Conservation (phyloP, 257 asterid species). For the Plantago elongata region DNA sequence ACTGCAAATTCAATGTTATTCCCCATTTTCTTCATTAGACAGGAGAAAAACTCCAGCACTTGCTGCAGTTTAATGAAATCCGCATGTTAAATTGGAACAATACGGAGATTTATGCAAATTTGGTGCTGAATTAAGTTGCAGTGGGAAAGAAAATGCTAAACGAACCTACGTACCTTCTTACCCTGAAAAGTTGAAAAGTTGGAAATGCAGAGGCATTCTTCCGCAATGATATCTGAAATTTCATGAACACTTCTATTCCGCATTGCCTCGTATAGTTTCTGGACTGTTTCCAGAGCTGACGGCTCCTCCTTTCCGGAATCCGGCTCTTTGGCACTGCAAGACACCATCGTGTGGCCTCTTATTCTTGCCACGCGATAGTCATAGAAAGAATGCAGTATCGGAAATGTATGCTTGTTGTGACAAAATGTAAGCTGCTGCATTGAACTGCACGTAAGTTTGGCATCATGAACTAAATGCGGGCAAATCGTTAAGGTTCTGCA, state of each 20-base stretch:
- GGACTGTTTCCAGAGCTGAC: conserved; percentile 56
- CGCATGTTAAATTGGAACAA: no score
- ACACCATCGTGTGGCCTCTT: conserved; percentile 16
- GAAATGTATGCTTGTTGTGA: conserved; percentile 8
- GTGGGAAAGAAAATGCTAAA: neutral
- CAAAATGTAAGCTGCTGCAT: neutral
- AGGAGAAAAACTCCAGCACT: conserved; percentile 56
- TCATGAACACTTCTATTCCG: conserved; percentile 36
- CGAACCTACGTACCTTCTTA: conserved; percentile 45
- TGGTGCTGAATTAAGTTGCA: neutral
- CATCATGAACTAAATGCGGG: neutral
- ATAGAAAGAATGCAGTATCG: conserved; percentile 2
- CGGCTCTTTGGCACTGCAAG: conserved; percentile 19
- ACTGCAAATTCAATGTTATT: conserved; percentile 49
- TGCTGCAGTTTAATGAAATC: conserved; percentile 35
- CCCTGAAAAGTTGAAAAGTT: conserved; percentile 49
- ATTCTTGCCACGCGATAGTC: conserved; percentile 16
- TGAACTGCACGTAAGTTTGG: conserved; percentile 6
- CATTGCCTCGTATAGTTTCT: conserved; percentile 54
- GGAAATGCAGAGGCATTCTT: conserved; percentile 62
- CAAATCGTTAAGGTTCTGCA: no score
- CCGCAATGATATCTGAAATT: conserved; percentile 57
- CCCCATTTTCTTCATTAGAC: conserved; percentile 42
- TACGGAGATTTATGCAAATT: no score
- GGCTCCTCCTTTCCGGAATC: conserved; percentile 25